Evolutionary conservation across 805 yeast genomes (phyloP), one percentile per base, ranked within the genome.

Genomic region (Wickerhamomyces kurtzmanii): DNA sequence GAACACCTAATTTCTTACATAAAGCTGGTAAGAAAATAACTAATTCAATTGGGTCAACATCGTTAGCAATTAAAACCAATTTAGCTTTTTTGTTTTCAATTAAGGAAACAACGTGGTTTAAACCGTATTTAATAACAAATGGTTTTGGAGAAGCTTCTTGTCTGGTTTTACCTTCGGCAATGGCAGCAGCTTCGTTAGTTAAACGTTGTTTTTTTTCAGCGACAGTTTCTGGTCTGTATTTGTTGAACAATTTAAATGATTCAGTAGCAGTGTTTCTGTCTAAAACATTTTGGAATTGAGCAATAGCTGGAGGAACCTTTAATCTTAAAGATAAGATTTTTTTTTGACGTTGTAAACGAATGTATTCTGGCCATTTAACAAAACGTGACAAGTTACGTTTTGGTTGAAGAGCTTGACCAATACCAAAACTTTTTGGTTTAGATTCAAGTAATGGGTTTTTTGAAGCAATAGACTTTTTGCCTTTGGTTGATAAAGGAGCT

Each of bases 261-360:
- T 83, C 93, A 53, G 96, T 71, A 56, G 98, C 97, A 49, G 97
- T 82, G 86, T 89, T 89, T 82, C 87, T 87, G 82, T 89, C 98
- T 65, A 89, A 75, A 56, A 86, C 79, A 69, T 81, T 70, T 58
- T 85, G 86, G 79, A 89, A 89, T 72, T 89, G 98, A 45, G 97
- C 76, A 59, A 89, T 78, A 45, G 97, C 81, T 58, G 98, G 98
- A 49, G 98, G 98, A 60, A 89, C 98, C 81, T 91, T 89, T 61
- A 89, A 76, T 80, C 98, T 87, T 66, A 87, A 63, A 53, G 78
- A 70, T 63, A 89, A 75, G 63, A 89, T 81, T 78, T 89, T 89
- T 81, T 80, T 91, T 71, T 91, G 97, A 77, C 98, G 87, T 75
- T 89, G 98, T 51, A 91, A 73, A 71, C 94, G 84, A 50, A 89